These are phyloP conservation scores for Penicillium cataractarum DNA, from an alignment of 495 filamentous ascomycete species.

Conservation along the genomic window DNA sequence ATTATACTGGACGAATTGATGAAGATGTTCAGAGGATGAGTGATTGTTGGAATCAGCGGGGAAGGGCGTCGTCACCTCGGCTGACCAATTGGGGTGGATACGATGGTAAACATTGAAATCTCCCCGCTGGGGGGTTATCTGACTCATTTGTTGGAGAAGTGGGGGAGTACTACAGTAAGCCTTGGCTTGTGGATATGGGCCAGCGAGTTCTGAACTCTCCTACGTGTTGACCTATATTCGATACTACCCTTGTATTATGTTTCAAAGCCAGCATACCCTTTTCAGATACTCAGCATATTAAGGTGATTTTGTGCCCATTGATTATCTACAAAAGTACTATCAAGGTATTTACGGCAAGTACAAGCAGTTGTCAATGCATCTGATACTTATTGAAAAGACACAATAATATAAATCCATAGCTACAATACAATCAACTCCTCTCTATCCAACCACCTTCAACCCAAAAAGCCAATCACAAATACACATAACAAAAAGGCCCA, in stretches of 20 bases:
- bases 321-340: background rate
- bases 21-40: background rate
- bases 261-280: no score
- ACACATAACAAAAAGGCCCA: conserved; percentile 62
- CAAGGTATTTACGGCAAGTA: background rate
- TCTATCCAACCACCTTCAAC: background rate
- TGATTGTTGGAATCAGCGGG: background rate
- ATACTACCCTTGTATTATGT: no score
- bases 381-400: background rate
- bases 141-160: background rate
- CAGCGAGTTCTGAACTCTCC: background rate
- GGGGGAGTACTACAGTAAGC: background rate
- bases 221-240: no score
- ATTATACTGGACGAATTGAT: background rate
- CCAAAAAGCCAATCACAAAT: conserved; percentile 31
- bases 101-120: background rate
- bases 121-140: background rate
- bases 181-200: background rate
- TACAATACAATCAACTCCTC: background rate
- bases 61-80: background rate
- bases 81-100: conserved; percentile 1
- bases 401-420: background rate
- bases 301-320: no score
- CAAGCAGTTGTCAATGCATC: background rate
- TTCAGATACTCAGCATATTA: no score